Base-by-base conservation (phyloP, 257 asterid genomes). In the Coffea eugenioides region DNA sequence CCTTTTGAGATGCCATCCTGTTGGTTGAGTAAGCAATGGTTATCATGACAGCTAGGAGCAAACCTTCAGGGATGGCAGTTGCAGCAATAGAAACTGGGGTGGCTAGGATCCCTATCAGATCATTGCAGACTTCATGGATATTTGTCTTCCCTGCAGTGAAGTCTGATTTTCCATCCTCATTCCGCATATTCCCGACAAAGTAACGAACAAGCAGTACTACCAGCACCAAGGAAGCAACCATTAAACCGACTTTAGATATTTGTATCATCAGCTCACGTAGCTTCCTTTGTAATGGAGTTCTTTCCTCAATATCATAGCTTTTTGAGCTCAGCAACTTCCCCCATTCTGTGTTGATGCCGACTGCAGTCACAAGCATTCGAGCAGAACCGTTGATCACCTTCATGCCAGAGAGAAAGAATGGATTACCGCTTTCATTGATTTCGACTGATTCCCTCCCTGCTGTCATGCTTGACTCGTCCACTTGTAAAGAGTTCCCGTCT, bases 51-150 rank as follows among this genome's bases (percentile, higher is more conserved):
- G 97, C 97, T 27, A 93, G 80, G 0, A 90, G 87, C 76, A 91
- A 77, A 0, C 97, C 97, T 75, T 93, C 97, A 0, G 97, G 97
- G 15, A 90, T 87, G 10, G 97, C 89, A 65, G 88, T 92, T 1
- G 89, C 87, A 46, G 88, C 93, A 49, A 92, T 89, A 13, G 94
- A 84, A 68, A 91, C 85, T 3, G 93, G 89, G 3, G 86, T 84
- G 0, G 89, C 92, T 20, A 91, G 75, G 2, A 91, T 89, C 11
- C 94, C 90, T 51, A 90, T 52, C 3, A 92, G 79, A 6, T 90
- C 87, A 75, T 81, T 87, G 57, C 82, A 81, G 13, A 86, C 83
- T 18, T 90, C 82, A 2, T 78, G 83, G 34, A 81, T 34, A 12
- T 79, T 75, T 3, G 86, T 79, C 83, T 91, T 31, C 5, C 85